Conservation (phyloP, 805 yeast species). For the Candida berthetii region DNA sequence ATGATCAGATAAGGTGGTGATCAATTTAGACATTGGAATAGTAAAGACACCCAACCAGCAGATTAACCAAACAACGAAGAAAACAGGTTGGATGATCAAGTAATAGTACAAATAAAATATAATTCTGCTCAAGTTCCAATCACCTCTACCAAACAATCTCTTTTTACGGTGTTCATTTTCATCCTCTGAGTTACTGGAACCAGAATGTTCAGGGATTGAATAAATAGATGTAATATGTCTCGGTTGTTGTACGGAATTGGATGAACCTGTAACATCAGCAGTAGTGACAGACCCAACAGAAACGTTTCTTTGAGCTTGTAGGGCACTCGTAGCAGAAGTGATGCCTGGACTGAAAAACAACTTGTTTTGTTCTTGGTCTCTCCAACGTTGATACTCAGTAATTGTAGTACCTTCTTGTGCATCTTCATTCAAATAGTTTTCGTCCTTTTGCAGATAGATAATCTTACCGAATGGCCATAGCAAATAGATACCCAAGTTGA, state of each 20-base stretch:
- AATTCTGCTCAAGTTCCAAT: constrained; percentile 83
- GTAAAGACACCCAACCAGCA: constrained; percentile 86
- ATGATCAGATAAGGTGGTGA: constrained; percentile 63
- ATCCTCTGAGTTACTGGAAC: not conserved
- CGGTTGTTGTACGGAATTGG: constrained; percentile 18
- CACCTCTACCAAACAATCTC: constrained; percentile 85
- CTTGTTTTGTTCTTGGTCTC: constrained; percentile 66
- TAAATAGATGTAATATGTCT: constrained; percentile 3
- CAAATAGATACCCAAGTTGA: constrained; percentile 63
- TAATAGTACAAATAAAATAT: constrained; percentile 70
- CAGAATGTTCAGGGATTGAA: not conserved
- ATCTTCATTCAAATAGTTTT: constrained; percentile 80
- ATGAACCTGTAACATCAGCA: not conserved
- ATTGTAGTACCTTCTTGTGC: constrained; percentile 82
- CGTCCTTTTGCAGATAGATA: constrained; percentile 71
- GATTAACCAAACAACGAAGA: constrained; percentile 43
- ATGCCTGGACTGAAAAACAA: constrained; percentile 53
- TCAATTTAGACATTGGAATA: constrained; percentile 88
- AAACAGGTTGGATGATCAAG: constrained; percentile 61
- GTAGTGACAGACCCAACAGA: not conserved
- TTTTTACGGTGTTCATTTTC: constrained; percentile 26
- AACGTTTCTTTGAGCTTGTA: constrained; percentile 1
- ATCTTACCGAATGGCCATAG: constrained; percentile 87
- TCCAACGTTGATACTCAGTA: constrained; percentile 86
- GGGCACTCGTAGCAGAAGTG: constrained; percentile 4